Conservation (phyloP, 306 rosid genomes). For the Spatholobus suberectus region DNA sequence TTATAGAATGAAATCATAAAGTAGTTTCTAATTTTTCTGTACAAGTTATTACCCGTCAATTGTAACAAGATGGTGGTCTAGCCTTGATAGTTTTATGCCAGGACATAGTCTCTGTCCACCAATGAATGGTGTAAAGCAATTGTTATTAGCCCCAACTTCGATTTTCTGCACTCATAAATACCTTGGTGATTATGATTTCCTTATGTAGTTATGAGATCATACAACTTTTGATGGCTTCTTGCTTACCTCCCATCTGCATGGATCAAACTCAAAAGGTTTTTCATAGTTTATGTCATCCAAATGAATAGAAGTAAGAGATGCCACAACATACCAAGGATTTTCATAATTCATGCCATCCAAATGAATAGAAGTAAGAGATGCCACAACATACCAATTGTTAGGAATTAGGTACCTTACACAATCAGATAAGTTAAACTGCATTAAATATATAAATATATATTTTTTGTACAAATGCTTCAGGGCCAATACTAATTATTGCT, state of each 20-base stretch:
- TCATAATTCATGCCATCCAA: slow-evolving; percentile 68
- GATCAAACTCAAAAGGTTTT: slow-evolving; percentile 79
- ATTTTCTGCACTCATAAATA: slow-evolving; percentile 38
- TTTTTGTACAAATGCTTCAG: not conserved
- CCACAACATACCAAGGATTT: slow-evolving; percentile 75
- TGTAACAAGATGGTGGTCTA: slow-evolving; percentile 72
- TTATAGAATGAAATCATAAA: slow-evolving; percentile 17
- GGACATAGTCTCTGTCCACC: slow-evolving; percentile 98
- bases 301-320: slow-evolving; percentile 87
- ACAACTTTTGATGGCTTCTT: not conserved
- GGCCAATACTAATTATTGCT: not conserved
- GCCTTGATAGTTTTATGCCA: slow-evolving; percentile 84
- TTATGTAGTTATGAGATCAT: not conserved
- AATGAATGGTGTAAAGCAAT: slow-evolving; percentile 80
- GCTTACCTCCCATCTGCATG: slow-evolving; percentile 94
- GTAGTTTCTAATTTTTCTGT: not conserved
- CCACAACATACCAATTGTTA: slow-evolving; percentile 73
- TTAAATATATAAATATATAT: not conserved
- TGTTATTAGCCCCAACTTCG: slow-evolving; percentile 52
- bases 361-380: slow-evolving; percentile 87
- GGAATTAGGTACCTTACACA: slow-evolving; percentile 74
- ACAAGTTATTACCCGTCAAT: slow-evolving; percentile 54
- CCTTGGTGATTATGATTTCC: not conserved
- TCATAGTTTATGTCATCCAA: slow-evolving; percentile 68
- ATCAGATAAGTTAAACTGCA: not conserved